Evolutionary conservation across 129 eudicot species (phyloP).

Genomic region (Dittrichia graveolens): DNA sequence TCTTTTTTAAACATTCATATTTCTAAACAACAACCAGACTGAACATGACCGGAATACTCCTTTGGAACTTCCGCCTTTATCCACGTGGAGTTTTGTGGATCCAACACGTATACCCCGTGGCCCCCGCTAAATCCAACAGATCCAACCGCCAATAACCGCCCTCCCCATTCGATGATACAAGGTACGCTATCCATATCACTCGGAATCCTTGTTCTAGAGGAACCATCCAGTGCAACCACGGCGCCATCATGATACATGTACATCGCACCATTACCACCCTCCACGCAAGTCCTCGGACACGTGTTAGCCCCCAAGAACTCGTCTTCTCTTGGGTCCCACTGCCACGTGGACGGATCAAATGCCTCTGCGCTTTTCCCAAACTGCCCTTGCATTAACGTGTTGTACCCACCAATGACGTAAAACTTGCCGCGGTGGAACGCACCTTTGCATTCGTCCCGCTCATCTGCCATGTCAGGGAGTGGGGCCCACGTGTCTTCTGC

Average conservation of each 20-base stretch:
- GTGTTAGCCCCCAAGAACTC: slow-evolving; percentile 43
- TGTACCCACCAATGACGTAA: slow-evolving; percentile 86
- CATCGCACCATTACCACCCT: slow-evolving; percentile 44
- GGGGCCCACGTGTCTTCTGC: slow-evolving; percentile 48
- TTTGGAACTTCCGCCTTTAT: slow-evolving; percentile 42
- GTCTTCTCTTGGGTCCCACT: slow-evolving; percentile 49
- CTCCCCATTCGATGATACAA: slow-evolving; percentile 56
- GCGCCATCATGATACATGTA: slow-evolving; percentile 47
- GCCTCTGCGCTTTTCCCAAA: slow-evolving; percentile 63
- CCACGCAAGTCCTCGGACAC: slow-evolving; percentile 63
- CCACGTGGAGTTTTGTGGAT: slow-evolving; percentile 54
- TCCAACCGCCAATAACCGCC: slow-evolving; percentile 63
- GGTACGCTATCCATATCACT: slow-evolving; percentile 32
- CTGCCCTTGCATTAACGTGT: slow-evolving; percentile 64
- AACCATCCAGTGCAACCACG: slow-evolving; percentile 36
- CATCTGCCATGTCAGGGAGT: slow-evolving; percentile 70
- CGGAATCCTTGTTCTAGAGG: slow-evolving; percentile 51
- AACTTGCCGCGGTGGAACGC: slow-evolving; percentile 63
- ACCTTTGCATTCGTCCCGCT: slow-evolving; percentile 75
- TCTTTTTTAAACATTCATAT: slow-evolving; percentile 21
- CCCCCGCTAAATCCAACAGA: slow-evolving; percentile 43
- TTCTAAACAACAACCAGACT: slow-evolving; percentile 69
- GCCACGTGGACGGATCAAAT: slow-evolving; percentile 48
- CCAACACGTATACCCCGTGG: slow-evolving; percentile 51
- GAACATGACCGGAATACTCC: slow-evolving; percentile 68